These are phyloP conservation scores for Pythium sukuiense DNA, from an alignment of 352 stramenopile genomes.

Conservation along the genomic window DNA sequence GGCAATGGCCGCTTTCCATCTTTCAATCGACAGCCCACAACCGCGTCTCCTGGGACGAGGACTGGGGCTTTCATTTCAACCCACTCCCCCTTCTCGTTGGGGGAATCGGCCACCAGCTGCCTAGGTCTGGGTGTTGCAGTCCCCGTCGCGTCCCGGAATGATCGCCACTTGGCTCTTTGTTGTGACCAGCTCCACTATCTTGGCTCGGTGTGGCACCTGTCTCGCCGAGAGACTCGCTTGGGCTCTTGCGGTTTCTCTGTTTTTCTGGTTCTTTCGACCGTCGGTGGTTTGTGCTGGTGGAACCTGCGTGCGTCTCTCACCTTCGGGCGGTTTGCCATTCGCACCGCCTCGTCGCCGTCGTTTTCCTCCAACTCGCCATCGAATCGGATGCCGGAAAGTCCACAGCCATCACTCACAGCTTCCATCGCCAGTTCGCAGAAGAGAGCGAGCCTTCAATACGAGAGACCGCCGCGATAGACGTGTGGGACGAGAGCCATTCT, in stretches of 20 bases:
- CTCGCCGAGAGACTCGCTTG: not conserved
- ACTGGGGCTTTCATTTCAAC: not conserved
- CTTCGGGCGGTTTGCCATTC: not conserved
- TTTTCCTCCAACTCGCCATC: not conserved
- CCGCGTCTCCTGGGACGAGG: slow-evolving; percentile 4
- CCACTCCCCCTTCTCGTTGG: not conserved
- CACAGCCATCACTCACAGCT: slow-evolving; percentile 9
- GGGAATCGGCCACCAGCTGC: not conserved
- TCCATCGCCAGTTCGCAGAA: not conserved
- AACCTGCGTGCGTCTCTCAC: not conserved
- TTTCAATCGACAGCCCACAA: too few relatives aligned
- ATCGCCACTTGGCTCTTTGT: not conserved
- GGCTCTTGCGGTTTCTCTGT: slow-evolving; percentile 17
- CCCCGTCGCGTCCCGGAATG: not conserved
- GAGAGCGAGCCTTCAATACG: not conserved
- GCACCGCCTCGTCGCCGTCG: slow-evolving; percentile 9
- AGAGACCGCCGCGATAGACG: slow-evolving; percentile 6
- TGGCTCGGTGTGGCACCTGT: not conserved
- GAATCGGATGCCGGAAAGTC: slow-evolving; percentile 8
- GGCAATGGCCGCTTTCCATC: slow-evolving; percentile 7
- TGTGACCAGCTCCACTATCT: not conserved
- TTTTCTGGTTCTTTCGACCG: slow-evolving; percentile 21
- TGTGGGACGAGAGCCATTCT: slow-evolving; percentile 1
- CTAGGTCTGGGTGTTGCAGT: slow-evolving; percentile 4
- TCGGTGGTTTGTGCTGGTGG: slow-evolving; percentile 2